Conservation (phyloP, 108 stramenopile species). For the Nitzschia sp. region DNA sequence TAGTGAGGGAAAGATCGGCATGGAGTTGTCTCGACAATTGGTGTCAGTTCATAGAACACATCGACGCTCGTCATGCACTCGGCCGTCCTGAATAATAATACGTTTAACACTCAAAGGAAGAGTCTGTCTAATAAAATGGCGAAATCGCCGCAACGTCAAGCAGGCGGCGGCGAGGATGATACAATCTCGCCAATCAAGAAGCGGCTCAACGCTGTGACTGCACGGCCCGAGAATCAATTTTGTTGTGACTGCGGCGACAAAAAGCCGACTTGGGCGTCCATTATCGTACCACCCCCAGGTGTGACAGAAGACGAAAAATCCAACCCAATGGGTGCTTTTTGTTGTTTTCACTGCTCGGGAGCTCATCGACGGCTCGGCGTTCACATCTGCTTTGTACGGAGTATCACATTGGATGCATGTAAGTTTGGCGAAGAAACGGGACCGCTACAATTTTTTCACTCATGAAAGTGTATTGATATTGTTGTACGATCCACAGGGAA, state of each 20-base stretch:
- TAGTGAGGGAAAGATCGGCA: no score
- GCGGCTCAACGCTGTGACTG: conserved; percentile 53
- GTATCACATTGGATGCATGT: conserved; percentile 71
- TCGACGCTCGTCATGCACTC: no score
- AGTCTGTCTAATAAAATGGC: no score
- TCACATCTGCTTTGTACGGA: conserved; percentile 91
- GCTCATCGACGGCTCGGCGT: conserved; percentile 90
- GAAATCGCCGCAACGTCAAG: no score
- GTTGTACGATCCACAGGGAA: conserved; percentile 54
- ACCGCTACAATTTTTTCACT: no score
- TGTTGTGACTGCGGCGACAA: conserved; percentile 81
- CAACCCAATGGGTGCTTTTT: conserved; percentile 80
- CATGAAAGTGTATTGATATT: no score
- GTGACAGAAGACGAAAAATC: conserved; percentile 23
- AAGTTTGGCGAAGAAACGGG: conserved; percentile 26
- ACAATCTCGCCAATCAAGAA: no score
- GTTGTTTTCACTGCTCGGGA: conserved; percentile 92
- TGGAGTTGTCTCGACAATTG: no score
- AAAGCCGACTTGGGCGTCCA: conserved; percentile 88
- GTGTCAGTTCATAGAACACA: no score
- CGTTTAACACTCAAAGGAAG: no score
- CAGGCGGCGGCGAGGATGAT: no score
- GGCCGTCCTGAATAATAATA: no score
- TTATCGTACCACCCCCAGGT: conserved; percentile 59
- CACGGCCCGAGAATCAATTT: conserved; percentile 61